Percentiles rank a stretch among this genome's conserved stretches.
Evolutionary conservation across 2,329 filamentous ascomycete genomes (phyloP).

Genomic region (Sclerotinia sclerotiorum): DNA sequence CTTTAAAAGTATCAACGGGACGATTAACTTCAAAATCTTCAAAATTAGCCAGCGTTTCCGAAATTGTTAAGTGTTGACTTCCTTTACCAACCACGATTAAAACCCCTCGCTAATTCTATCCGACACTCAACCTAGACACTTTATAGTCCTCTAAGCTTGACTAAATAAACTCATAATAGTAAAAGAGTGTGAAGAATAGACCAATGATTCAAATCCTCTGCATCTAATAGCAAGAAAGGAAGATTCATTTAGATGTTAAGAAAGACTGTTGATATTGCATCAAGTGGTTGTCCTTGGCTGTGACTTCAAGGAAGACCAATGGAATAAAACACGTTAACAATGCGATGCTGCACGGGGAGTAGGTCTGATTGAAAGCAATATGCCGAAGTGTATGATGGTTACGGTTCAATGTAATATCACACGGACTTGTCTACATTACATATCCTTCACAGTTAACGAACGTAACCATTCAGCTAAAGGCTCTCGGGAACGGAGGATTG

Average conservation of each 20-base stretch:
- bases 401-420: slow-evolving; percentile 2
- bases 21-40: slow-evolving; percentile 1
- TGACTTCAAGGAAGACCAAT: slow-evolving; percentile 1
- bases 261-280: background rate
- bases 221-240: background rate
- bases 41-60: background rate
- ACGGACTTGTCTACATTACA: slow-evolving; percentile 1
- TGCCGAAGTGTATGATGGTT: background rate
- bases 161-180: background rate
- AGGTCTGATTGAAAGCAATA: background rate
- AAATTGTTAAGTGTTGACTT: slow-evolving; percentile 16
- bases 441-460: background rate
- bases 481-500: background rate
- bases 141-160: background rate
- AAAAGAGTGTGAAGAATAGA: background rate
- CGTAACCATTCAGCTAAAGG: background rate
- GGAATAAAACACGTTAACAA: slow-evolving; percentile 2
- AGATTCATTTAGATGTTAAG: background rate
- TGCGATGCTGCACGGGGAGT: background rate
- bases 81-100: slow-evolving; percentile 7
- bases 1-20: background rate
- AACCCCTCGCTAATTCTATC: slow-evolving; percentile 13
- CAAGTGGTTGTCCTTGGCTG: background rate
- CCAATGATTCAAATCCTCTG: background rate
- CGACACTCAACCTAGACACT: background rate